phyloP scores from a whole-genome alignment of 352 stramenopile genomes.

The Pilasporangium apinafurcum region DNA sequence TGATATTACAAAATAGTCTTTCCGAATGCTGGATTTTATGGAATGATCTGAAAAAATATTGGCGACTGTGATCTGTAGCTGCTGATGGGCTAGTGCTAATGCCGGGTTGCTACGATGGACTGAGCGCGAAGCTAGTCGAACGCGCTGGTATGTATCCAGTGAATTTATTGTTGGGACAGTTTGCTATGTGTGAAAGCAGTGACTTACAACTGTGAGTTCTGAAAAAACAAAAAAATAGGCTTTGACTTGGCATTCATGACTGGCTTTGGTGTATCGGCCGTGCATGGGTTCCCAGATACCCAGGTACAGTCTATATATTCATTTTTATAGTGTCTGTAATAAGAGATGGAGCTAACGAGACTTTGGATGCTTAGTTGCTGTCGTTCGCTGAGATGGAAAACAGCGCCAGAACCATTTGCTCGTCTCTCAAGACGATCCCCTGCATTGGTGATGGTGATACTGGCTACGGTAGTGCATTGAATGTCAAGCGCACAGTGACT shows the following conservation, averaged over 20 bases:
- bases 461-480: slow-evolving; percentile 92
- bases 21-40: no score
- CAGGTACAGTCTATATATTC: slow-evolving; percentile 68
- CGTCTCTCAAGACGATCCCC: slow-evolving; percentile 26
- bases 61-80: slow-evolving; percentile 7
- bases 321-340: slow-evolving; percentile 57
- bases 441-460: slow-evolving; percentile 88
- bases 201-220: no score
- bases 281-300: slow-evolving; percentile 86
- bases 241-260: slow-evolving; percentile 93
- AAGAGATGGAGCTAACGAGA: slow-evolving; percentile 11
- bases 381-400: slow-evolving; percentile 61
- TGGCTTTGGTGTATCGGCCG: slow-evolving; percentile 88
- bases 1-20: no score
- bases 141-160: slow-evolving; percentile 25
- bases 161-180: neutral
- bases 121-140: slow-evolving; percentile 86
- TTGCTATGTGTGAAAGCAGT: neutral
- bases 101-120: slow-evolving; percentile 89
- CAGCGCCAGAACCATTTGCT: slow-evolving; percentile 31
- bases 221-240: no score
- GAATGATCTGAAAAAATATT: no score
- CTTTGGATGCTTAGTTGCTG: slow-evolving; percentile 34
- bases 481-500: slow-evolving; percentile 89
- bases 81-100: slow-evolving; percentile 69